Evolutionary conservation across 345 rosid species (phyloP).

Genomic region (Eucalyptus regnans): DNA sequence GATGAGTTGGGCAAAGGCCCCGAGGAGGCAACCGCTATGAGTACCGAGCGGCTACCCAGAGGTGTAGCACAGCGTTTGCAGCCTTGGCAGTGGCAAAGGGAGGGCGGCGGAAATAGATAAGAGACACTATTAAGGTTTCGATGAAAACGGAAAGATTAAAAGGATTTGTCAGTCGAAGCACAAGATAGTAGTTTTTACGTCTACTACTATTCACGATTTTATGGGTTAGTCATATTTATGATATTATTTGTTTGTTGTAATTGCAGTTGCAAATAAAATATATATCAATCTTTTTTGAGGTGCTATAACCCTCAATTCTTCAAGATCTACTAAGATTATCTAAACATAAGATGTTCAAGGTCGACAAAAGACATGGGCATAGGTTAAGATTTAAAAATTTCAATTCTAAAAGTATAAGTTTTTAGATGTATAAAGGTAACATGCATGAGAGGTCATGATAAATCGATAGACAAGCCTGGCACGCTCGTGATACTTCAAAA

Average conservation of each 20-base stretch:
- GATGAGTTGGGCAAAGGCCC: no score
- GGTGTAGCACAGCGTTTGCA: no score
- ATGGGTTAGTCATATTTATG: no score
- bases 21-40: no score
- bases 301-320: no score
- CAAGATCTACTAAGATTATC: no score
- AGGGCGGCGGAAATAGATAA: background rate
- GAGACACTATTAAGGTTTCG: background rate
- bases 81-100: background rate
- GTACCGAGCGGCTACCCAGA: no score
- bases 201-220: background rate
- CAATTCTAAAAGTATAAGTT: background rate
- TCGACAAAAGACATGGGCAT: background rate
- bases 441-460: background rate
- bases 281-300: no score
- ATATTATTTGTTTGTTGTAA: no score
- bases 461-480: background rate
- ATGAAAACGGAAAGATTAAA: no score
- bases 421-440: background rate
- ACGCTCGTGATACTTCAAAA: background rate
- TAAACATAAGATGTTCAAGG: no score
- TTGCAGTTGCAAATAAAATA: no score
- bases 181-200: background rate
- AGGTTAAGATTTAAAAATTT: background rate
- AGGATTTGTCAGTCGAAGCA: background rate